Base-by-base conservation (phyloP, 208 protist species). In the Acanthamoeba lugdunensis region DNA sequence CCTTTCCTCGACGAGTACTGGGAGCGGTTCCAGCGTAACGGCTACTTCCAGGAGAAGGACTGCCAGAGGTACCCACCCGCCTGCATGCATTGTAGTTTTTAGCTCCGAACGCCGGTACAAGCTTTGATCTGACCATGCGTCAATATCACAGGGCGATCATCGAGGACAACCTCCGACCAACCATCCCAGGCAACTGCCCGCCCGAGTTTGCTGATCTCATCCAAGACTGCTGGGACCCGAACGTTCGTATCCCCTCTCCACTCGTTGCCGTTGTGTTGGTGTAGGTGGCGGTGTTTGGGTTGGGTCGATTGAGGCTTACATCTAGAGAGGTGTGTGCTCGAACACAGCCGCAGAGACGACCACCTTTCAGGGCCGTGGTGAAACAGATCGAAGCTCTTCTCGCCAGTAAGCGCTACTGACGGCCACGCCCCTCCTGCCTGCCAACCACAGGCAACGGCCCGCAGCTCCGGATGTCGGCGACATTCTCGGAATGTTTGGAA, bases 1-100 rank as follows among this genome's bases (percentile, higher is more conserved):
- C 84, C 84, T 30, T 90, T 90, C 63, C 54, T 90, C 25, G 84
- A 90, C 33, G 84, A 90, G 63, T 90, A 90, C 84, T 90, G 84
- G 84, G 30, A 65, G 33, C 54, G 58, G 3, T 90, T 90, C 41
- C 54, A 75, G 33, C 84, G 84, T 3, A 90, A 90, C 84, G 84
- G 84, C 50, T 71, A 90, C 56, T 90, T 90, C 56, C 84, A 90
- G 28, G 63, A 90, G 28, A 90, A 75, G 33, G 84, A 90, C 56
- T 90, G 84, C 13, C 65, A 73, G 30, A 30, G 65, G 65, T 73
- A 73, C 11, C 48, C 48, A 14, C 48, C 48, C 48, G 41, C 41
- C 41, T 5, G 41, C 41, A 48, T 48, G 4, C 41, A 5, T 11
- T 48, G 41, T 48, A 48, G 41, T 11, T 48, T 48, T 48, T 48